Evolutionary conservation across 768 basidiomycete genomes (phyloP).

Genomic region (Tulasnella calospora): DNA sequence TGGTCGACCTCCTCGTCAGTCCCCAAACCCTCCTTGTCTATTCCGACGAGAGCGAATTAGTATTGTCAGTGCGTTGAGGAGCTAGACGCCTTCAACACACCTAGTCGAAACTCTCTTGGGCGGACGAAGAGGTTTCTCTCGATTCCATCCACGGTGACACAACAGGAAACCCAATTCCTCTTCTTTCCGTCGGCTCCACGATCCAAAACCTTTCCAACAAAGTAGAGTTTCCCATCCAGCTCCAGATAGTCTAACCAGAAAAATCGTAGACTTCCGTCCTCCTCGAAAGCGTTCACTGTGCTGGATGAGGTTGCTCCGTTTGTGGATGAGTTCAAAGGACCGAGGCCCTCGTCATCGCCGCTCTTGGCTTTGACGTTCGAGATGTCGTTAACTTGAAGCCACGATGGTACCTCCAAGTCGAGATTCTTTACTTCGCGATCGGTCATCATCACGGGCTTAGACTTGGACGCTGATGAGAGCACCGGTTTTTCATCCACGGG

Average conservation of each 20-base stretch:
- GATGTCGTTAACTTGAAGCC: slow-evolving; percentile 52
- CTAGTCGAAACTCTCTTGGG: slow-evolving; percentile 63
- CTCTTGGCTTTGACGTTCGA: slow-evolving; percentile 41
- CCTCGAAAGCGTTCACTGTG: slow-evolving; percentile 57
- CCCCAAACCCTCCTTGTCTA: slow-evolving; percentile 52
- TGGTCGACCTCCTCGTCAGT: slow-evolving; percentile 69
- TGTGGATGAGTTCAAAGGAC: slow-evolving; percentile 37
- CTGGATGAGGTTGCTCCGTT: slow-evolving; percentile 34
- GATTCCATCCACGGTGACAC: slow-evolving; percentile 76
- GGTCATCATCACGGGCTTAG: slow-evolving; percentile 8
- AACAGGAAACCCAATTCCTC: slow-evolving; percentile 68
- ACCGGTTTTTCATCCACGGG: slow-evolving; percentile 19
- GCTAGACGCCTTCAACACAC: slow-evolving; percentile 32
- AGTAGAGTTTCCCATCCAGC: slow-evolving; percentile 73
- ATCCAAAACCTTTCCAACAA: slow-evolving; percentile 88
- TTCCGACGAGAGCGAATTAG: not conserved
- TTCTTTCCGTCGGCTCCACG: slow-evolving; percentile 49
- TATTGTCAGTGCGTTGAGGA: not conserved
- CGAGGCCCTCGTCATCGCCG: slow-evolving; percentile 13
- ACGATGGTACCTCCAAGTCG: slow-evolving; percentile 7
- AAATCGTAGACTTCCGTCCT: slow-evolving; percentile 80
- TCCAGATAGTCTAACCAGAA: slow-evolving; percentile 98
- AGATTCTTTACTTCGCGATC: slow-evolving; percentile 15
- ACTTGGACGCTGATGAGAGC: not conserved
- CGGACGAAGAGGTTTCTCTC: slow-evolving; percentile 88